These are phyloP conservation scores for Nematocida ironsii DNA, from an alignment of 371 early-diverging fungal genomes.

Conservation along the genomic window DNA sequence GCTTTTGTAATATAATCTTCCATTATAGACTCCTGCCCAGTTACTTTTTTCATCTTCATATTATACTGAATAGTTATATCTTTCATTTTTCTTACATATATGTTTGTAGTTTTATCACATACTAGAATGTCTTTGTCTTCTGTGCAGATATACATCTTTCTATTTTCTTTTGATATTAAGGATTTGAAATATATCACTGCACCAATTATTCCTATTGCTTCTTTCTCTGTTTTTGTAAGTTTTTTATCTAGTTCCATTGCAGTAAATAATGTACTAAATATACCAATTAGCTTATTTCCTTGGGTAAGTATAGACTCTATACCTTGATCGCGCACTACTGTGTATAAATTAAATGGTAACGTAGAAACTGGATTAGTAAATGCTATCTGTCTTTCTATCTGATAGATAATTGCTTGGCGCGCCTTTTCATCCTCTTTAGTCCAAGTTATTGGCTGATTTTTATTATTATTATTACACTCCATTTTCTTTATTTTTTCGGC, in stretches of 20 bases:
- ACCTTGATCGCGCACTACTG: slow-evolving; percentile 22
- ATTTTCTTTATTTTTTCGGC: background rate
- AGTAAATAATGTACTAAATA: slow-evolving; percentile 27
- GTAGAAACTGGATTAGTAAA: background rate
- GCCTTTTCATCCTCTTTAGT: background rate
- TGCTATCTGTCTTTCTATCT: background rate
- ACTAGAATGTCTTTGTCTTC: background rate
- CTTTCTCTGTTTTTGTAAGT: slow-evolving; percentile 42
- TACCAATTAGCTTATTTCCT: slow-evolving; percentile 23
- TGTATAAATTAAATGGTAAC: background rate
- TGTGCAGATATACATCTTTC: background rate
- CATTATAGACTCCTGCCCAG: no score
- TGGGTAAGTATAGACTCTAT: slow-evolving; percentile 24
- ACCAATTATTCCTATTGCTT: slow-evolving; percentile 12
- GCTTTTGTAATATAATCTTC: no score
- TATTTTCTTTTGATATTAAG: background rate
- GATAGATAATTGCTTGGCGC: background rate
- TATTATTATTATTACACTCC: background rate
- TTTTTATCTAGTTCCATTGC: slow-evolving; percentile 22
- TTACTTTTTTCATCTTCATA: no score
- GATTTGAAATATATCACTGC: slow-evolving; percentile 20
- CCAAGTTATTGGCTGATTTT: background rate
- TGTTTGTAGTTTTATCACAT: background rate
- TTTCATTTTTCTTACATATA: background rate
- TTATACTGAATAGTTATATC: no score